Percentiles rank a stretch among this genome's conserved stretches.
Evolutionary conservation across 2,329 filamentous ascomycete species (phyloP).

Genomic region (Penicillium frequentans): DNA sequence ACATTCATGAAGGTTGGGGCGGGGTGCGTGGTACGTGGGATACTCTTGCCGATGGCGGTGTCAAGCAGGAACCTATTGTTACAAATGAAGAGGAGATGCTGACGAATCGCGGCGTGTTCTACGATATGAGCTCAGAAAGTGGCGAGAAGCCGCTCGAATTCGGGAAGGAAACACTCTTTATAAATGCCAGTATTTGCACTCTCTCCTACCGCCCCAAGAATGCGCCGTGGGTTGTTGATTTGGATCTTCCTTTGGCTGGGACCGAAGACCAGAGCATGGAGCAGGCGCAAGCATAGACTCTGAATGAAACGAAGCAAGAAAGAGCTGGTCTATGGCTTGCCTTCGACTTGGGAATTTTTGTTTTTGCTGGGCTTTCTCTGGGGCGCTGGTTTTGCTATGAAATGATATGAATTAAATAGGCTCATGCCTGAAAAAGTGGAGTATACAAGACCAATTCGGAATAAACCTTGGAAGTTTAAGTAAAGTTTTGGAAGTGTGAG

Average conservation of each 20-base stretch:
- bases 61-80: constrained; percentile 19
- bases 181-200: constrained; percentile 60
- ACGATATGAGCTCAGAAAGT: constrained; percentile 34
- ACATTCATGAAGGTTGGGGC: constrained; percentile 60
- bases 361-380: too few relatives aligned
- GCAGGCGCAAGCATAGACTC: not conserved
- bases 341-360: not conserved
- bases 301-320: not conserved
- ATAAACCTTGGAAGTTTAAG: too few relatives aligned
- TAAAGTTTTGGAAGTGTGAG: too few relatives aligned
- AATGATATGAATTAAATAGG: constrained; percentile 4
- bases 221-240: constrained; percentile 57
- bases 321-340: not conserved
- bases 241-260: constrained; percentile 45
- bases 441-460: too few relatives aligned
- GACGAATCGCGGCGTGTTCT: constrained; percentile 32
- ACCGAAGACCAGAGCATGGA: not conserved
- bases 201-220: constrained; percentile 50
- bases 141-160: constrained; percentile 32
- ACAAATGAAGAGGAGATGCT: constrained; percentile 30
- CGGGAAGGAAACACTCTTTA: constrained; percentile 56
- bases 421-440: too few relatives aligned
- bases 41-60: constrained; percentile 18
- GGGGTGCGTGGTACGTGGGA: constrained; percentile 36
- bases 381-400: constrained; percentile 2